Base-by-base conservation (phyloP, 352 stramenopile genomes). In the Pythium rhizo-oryzae region DNA sequence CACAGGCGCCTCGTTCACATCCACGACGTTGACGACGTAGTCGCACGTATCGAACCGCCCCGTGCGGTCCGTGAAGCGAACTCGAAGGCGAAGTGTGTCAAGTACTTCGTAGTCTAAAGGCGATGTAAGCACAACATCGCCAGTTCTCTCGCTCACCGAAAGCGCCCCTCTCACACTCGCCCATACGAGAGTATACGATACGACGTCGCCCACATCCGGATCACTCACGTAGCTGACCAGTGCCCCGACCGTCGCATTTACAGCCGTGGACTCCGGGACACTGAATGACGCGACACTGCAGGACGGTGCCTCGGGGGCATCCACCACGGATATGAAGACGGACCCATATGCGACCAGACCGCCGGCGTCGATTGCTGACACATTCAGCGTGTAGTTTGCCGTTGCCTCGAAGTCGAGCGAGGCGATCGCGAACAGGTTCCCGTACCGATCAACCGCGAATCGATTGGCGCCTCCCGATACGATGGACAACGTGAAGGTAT, bases 361-460 rank as follows among this genome's bases (percentile, higher is more conserved):
- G 1, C 74, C 76, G 28, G 53, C 25, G 59, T 90, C 82, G 24
- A 67, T 76, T 4, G 61, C 78, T 12, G 77, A 69, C 49, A 90
- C 51, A 33, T 78, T 75, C 21, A 90, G 52, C 12, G 65, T 67
- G 49, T 87, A 90, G 24, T 30, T 62, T 0, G 46, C 30, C 21
- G 68, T 68, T 15, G 35, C 67, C 61, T 88, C 82, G 49, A 72
- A 90, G 53, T 90, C 76, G 12, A 88, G 61, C 24, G 50, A 13
- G 28, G 76, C 72, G 19, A 59, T 75, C 9, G 67, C 69, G 28
- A 83, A 72, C 15, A 90, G 64, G 21, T 54, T 65, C 6, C 82
- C 78, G 55, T 88, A 78, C 53, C 67, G 71, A 47, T 75, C 76
- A n/a, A 90, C 39, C 0, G 67, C 60, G 52, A 90, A 90, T 6